Conservation (phyloP, 2,329 filamentous ascomycete genomes). For the Didymella pinodella region DNA sequence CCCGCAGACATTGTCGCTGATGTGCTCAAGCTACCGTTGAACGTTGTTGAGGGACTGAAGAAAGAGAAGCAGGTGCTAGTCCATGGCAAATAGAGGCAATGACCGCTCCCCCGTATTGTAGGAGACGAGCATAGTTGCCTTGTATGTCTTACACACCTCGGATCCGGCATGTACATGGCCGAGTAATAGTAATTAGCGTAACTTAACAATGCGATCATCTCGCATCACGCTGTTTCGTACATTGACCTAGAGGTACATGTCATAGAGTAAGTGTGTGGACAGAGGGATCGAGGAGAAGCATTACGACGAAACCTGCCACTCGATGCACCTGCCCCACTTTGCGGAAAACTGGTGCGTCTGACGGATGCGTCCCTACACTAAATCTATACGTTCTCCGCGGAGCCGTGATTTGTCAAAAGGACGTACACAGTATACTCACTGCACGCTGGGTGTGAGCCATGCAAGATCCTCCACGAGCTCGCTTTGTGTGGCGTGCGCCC, state of each 20-base stretch:
- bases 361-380: not conserved
- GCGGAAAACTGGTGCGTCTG: not conserved
- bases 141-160: not conserved
- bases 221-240: not conserved
- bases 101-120: not conserved
- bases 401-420: not conserved
- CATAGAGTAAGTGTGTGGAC: not conserved
- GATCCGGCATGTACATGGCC: not conserved
- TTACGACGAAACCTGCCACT: not conserved
- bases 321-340: not conserved
- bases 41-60: conserved; percentile 65
- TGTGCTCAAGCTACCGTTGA: conserved; percentile 60
- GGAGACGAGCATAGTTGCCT: no score
- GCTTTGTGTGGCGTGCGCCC: no score
- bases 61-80: conserved; percentile 70
- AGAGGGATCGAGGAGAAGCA: not conserved
- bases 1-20: not conserved
- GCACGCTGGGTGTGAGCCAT: no score
- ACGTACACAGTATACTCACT: not conserved
- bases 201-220: not conserved
- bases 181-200: not conserved
- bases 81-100: conserved; percentile 17
- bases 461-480: no score
- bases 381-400: not conserved
- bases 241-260: not conserved